Base-by-base conservation (phyloP, 495 filamentous ascomycete species). In the Neurospora tetraspora region DNA sequence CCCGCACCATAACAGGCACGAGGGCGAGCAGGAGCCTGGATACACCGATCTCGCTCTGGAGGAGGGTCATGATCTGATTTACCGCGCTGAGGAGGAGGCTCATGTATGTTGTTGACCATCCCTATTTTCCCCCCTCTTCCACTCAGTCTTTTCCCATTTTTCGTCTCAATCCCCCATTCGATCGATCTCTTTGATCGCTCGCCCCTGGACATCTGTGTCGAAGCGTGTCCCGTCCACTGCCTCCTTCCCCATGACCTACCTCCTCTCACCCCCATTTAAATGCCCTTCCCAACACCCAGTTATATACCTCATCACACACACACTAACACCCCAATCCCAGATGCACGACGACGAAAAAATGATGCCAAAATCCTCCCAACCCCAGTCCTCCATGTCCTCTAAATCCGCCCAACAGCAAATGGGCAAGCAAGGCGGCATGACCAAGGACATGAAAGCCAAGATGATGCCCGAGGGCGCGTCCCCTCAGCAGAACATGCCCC, bases 41-140 rank as follows among this genome's bases (percentile, higher is more conserved):
- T 79, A 79, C 40, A 77, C 77, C 71, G 78, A 79, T 69, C 73
- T 77, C 39, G 76, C 73, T 37, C 47, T 75, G 27, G 74, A 74
- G 69, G 78, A 79, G 59, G 73, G 72, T 39, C 78, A 79, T 71
- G 78, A 79, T 47, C 38, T 79, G 43, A 79, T 79, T 69, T 75
- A 79, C 68, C 70, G 69, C 20, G 78, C 78, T 69, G 78, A 79
- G 72, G 77, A 79, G 70, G 73, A 78, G 45, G 77, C 78, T 2
- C 78, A 79, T 53, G 78, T 79, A 45, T 31, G 73, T 70, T 34
- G 31, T 70, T 34, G 31, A 34, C 31, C 37, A 38, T 38, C n/a
- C n/a, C n/a, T n/a, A n/a, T n/a, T n/a, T n/a, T n/a, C n/a, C n/a
- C n/a, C n/a, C n/a, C n/a, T n/a, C n/a, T n/a, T n/a, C n/a, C n/a